Conservation (phyloP, 106 monocot species). For the Dioscorea zingiberensis region DNA sequence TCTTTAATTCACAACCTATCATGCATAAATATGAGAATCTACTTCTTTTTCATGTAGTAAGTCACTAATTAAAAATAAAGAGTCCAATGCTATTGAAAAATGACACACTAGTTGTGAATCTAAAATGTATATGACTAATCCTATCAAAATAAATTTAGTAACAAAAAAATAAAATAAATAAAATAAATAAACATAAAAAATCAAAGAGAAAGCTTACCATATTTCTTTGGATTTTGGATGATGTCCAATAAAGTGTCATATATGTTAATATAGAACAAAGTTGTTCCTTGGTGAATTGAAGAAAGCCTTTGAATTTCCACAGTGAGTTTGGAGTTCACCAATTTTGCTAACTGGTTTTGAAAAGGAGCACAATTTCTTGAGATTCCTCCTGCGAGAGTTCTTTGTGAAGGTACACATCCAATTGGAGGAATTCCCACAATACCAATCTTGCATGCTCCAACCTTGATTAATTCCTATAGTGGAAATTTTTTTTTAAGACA, state of each 20-base stretch:
- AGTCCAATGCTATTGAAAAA: too few relatives aligned
- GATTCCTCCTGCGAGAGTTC: constrained; percentile 46
- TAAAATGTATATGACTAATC: too few relatives aligned
- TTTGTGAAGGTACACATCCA: constrained; percentile 72
- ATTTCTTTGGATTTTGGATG: constrained; percentile 23
- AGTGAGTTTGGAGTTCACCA: constrained; percentile 32
- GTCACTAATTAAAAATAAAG: too few relatives aligned
- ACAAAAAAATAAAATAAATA: too few relatives aligned
- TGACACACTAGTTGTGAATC: too few relatives aligned
- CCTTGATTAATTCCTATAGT: constrained; percentile 23
- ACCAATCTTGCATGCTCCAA: constrained; percentile 44
- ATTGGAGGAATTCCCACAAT: constrained; percentile 55
- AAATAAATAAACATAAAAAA: neutral
- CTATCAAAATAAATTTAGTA: too few relatives aligned
- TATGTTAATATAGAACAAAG: constrained; percentile 22
- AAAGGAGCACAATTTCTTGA: constrained; percentile 28
- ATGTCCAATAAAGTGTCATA: constrained; percentile 32
- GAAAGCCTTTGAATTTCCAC: constrained; percentile 17
- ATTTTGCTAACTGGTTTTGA: constrained; percentile 40
- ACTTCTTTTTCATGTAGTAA: too few relatives aligned
- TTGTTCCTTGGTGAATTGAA: constrained; percentile 4
- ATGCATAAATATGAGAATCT: too few relatives aligned
- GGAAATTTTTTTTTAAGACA: too few relatives aligned
- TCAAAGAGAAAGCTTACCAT: constrained; percentile 24
- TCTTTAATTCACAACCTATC: too few relatives aligned